Percentiles rank a stretch among this genome's conserved stretches.
These are phyloP conservation scores for Pleurotus djamor DNA, from an alignment of 768 basidiomycete species.

Conservation along the genomic window DNA sequence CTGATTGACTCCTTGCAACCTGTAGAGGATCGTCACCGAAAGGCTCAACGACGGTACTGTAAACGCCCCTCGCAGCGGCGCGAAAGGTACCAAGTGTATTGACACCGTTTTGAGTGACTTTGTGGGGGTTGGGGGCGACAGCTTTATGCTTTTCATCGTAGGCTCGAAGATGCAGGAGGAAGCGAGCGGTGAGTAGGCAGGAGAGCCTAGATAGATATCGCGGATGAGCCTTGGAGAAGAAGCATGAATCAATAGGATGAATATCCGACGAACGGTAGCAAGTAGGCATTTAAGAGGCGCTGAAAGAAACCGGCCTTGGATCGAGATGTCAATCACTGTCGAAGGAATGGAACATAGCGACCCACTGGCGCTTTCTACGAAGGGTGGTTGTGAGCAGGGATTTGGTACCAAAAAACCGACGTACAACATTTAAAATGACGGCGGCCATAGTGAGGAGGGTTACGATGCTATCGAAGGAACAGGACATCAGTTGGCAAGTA, in stretches of 20 bases:
- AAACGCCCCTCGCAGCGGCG: background rate
- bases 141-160: constrained; percentile 11
- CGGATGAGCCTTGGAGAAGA: too few relatives aligned
- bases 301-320: constrained; percentile 23
- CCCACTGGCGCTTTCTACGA: constrained; percentile 18
- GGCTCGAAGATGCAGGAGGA: constrained; percentile 16
- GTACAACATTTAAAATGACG: constrained; percentile 21
- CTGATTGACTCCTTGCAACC: background rate
- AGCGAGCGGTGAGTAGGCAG: constrained; percentile 19
- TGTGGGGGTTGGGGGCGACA: background rate
- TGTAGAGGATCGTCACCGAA: constrained; percentile 9
- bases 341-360: background rate
- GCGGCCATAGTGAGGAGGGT: constrained; percentile 20
- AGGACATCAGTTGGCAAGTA: background rate
- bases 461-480: constrained; percentile 12
- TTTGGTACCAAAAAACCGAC: background rate
- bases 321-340: background rate
- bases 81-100: background rate
- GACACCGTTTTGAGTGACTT: background rate
- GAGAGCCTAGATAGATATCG: constrained; percentile 11
- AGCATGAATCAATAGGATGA: too few relatives aligned
- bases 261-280: background rate
- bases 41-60: background rate
- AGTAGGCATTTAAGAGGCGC: constrained; percentile 5
- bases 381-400: background rate